Evolutionary conservation across 768 basidiomycete genomes (phyloP).

Genomic region (Suillus occidentalis): DNA sequence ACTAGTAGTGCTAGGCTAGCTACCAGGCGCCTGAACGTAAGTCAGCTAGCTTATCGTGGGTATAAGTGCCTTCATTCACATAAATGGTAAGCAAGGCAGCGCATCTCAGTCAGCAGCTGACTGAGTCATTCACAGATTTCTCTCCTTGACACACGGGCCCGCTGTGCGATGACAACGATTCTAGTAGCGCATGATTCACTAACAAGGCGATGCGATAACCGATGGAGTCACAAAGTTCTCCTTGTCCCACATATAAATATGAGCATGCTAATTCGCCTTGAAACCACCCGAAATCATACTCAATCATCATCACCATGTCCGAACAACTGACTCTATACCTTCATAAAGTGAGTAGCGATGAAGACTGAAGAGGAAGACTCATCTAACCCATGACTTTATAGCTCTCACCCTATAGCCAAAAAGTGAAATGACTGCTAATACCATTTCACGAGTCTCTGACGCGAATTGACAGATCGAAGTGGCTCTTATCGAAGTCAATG

Average conservation of each 20-base stretch:
- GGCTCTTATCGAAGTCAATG: constrained; percentile 52
- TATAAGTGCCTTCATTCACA: no score
- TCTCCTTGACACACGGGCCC: no score
- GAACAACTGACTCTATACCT: constrained; percentile 43
- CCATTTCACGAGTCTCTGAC: background rate
- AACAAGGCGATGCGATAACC: background rate
- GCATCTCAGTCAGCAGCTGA: no score
- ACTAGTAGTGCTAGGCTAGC: no score
- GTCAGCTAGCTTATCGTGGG: no score
- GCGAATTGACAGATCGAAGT: constrained; percentile 43
- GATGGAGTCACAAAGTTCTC: background rate
- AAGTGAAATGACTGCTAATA: constrained; percentile 33
- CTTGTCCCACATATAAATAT: constrained; percentile 3
- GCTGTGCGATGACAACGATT: no score
- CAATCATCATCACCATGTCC: constrained; percentile 10
- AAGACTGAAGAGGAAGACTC: background rate
- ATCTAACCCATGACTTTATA: constrained; percentile 17
- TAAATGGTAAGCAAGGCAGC: no score
- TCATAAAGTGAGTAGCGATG: constrained; percentile 36
- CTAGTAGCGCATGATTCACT: no score
- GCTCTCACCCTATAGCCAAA: constrained; percentile 57
- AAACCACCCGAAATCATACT: background rate
- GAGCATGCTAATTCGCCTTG: background rate
- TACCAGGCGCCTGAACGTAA: no score
- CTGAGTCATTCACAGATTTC: no score